These are phyloP conservation scores for Curvularia hawaiiensis DNA, from an alignment of 2,329 filamentous ascomycete genomes.

Conservation along the genomic window DNA sequence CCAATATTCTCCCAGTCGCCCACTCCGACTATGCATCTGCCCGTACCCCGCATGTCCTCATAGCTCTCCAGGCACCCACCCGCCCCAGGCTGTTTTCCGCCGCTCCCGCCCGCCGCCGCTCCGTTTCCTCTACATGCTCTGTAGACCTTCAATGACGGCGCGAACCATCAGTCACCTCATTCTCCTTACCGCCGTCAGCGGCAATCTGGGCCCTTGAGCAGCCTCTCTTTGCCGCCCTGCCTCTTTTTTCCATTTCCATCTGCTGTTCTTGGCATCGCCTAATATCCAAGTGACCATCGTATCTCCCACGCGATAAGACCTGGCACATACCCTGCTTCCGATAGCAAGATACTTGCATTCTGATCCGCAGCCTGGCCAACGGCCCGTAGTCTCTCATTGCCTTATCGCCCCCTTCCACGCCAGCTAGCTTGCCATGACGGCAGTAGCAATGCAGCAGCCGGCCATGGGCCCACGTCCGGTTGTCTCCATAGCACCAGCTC, in stretches of 20 bases:
- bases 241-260: slow-evolving; percentile 27
- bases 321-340: slow-evolving; percentile 23
- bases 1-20: slow-evolving; percentile 18
- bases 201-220: slow-evolving; percentile 45
- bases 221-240: slow-evolving; percentile 11
- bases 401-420: slow-evolving; percentile 29
- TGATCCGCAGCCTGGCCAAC: slow-evolving; percentile 38
- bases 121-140: slow-evolving; percentile 15
- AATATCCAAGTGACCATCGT: slow-evolving; percentile 18
- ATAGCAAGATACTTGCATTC: slow-evolving; percentile 23
- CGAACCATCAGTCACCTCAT: slow-evolving; percentile 50
- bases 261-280: slow-evolving; percentile 33
- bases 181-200: slow-evolving; percentile 48
- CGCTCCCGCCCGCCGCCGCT: slow-evolving; percentile 17
- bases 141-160: slow-evolving; percentile 49
- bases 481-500: slow-evolving; percentile 53
- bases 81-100: slow-evolving; percentile 21
- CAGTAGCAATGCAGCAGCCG: slow-evolving; percentile 45
- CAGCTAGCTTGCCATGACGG: slow-evolving; percentile 48
- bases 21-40: slow-evolving; percentile 30
- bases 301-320: slow-evolving; percentile 48
- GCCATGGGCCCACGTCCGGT: slow-evolving; percentile 48
- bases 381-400: slow-evolving; percentile 36
- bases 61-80: slow-evolving; percentile 26
- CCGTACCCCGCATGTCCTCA: slow-evolving; percentile 26